Base-by-base conservation (phyloP, 176 grass and related monocot species). In the Metroxylon sagu region DNA sequence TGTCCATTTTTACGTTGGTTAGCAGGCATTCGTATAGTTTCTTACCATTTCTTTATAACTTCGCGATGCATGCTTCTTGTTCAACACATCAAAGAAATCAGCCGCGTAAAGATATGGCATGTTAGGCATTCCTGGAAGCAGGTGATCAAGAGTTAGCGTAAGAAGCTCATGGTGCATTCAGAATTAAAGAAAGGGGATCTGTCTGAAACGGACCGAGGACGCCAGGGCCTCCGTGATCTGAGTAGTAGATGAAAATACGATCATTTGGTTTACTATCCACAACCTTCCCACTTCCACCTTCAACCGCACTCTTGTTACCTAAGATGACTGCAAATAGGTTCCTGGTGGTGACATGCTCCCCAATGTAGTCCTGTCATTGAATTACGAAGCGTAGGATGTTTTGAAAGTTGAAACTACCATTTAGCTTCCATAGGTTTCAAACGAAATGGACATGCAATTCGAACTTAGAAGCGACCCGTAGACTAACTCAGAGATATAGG, bases 161-260 rank as follows among this genome's bases (percentile, higher is more conserved):
- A 29, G 2, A 10, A 31, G 14, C 28, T 50, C 61, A 66, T 53
- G 43, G 19, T 60, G 61, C 79, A 43, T 48, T 56, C 18, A 64
- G 25, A 57, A 62, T 53, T 3, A 29, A 50, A 23, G 16, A 58
- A 55, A 39, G n/a, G 63, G 26, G 16, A 70, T 63, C 6, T 10
- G 5, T 63, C 6, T 10, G 5, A 59, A 67, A 61, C 59, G 21
- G 53, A 97, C 92, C 87, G 49, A 97, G 92, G 74, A 91, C 92
- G 59, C 92, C 92, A 66, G 92, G 78, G 52, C 92, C 92, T 50
- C 92, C 92, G 61, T 97, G 92, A 68, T 97, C 92, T 2, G 92
- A 80, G 72, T 91, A 97, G 61, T 97, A 97, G 72, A 97, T 77
- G 70, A 97, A 97, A 67, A 97, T 97, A 29, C 87, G 87, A 55